Conservation (phyloP, 345 rosid genomes). For the Eucalyptus leucophloia region DNA sequence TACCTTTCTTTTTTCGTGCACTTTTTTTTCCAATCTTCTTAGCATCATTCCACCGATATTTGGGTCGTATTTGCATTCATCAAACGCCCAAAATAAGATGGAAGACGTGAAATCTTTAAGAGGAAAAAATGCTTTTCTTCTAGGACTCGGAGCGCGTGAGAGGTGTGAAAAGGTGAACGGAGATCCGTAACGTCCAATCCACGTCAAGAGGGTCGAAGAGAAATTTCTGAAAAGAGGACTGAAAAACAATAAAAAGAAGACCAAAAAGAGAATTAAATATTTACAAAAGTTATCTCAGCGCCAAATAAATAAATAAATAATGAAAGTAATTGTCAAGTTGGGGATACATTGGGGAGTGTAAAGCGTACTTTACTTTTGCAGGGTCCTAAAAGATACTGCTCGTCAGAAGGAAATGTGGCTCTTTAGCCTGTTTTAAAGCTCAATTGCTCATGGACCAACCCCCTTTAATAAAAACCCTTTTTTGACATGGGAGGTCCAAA, state of each 20-base stretch:
- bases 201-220: slow-evolving; percentile 1
- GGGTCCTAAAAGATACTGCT: neutral
- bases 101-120: neutral
- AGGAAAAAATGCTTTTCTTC: neutral
- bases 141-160: neutral
- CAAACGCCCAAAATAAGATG: neutral
- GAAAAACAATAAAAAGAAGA: neutral
- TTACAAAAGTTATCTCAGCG: neutral
- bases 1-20: neutral
- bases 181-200: neutral
- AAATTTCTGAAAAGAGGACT: slow-evolving; percentile 27
- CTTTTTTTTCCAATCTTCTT: neutral
- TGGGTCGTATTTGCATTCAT: neutral
- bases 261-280: neutral
- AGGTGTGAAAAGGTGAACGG: neutral
- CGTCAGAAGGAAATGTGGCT: neutral
- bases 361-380: neutral
- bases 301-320: neutral
- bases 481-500: neutral
- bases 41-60: neutral
- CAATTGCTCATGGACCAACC: neutral
- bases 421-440: neutral
- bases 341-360: neutral
- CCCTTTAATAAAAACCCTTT: neutral
- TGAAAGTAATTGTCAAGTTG: neutral